Percentiles rank a stretch among this genome's conserved stretches.
Conservation (phyloP, 176 grass and related monocot genomes). For the Miscanthus lutarioriparius region DNA sequence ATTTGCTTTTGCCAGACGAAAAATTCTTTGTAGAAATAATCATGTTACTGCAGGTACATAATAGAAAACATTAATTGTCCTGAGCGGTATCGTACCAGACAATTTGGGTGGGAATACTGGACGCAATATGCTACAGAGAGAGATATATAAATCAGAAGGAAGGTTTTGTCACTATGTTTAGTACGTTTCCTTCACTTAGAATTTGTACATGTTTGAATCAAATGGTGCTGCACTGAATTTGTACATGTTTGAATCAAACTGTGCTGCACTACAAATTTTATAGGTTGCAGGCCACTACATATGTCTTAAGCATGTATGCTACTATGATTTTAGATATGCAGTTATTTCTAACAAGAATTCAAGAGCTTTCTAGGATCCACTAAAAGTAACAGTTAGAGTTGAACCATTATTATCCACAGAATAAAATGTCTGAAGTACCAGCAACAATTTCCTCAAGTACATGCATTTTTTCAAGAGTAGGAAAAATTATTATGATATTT, state of each 20-base stretch:
- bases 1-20: background rate
- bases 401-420: background rate
- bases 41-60: constrained; percentile 43
- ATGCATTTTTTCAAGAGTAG: background rate
- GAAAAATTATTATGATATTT: background rate
- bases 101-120: background rate
- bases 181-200: background rate
- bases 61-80: constrained; percentile 16
- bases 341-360: background rate
- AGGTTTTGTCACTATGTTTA: background rate
- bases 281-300: background rate
- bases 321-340: background rate
- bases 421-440: background rate
- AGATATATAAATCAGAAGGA: background rate
- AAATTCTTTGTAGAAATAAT: background rate
- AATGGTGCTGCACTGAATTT: too few relatives aligned
- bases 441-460: background rate
- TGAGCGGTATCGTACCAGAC: background rate
- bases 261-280: background rate
- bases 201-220: background rate
- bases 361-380: background rate
- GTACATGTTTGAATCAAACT: constrained; percentile 4
- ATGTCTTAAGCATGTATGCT: background rate
- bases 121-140: background rate
- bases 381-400: background rate